Evolutionary conservation across 495 filamentous ascomycete genomes (phyloP).

Genomic region (Daldinia decipiens): DNA sequence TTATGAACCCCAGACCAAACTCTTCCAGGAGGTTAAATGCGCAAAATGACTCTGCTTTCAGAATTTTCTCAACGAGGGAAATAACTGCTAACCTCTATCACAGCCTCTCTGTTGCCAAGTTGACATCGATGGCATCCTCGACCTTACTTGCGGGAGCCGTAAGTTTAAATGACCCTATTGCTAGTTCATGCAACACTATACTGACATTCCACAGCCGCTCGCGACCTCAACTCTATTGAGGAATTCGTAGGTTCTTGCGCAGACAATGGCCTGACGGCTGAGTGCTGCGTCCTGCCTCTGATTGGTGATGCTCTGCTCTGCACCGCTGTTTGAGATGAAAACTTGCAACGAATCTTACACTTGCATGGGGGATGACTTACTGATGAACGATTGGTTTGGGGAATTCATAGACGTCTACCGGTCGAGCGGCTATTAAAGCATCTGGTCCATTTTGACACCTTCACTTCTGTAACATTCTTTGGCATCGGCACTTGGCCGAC

Average conservation of each 20-base stretch:
- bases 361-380: slow-evolving; percentile 16
- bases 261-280: slow-evolving; percentile 24
- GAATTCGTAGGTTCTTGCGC: slow-evolving; percentile 25
- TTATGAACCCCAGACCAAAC: too few relatives aligned
- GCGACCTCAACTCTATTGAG: slow-evolving; percentile 26
- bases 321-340: slow-evolving; percentile 17
- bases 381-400: slow-evolving; percentile 24
- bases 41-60: neutral
- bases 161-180: slow-evolving; percentile 12
- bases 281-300: slow-evolving; percentile 29
- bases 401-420: slow-evolving; percentile 23
- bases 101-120: slow-evolving; percentile 42
- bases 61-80: neutral
- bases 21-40: too few relatives aligned
- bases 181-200: neutral
- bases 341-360: neutral
- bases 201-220: slow-evolving; percentile 26
- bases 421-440: neutral
- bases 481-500: slow-evolving; percentile 24
- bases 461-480: slow-evolving; percentile 37
- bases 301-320: slow-evolving; percentile 31
- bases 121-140: slow-evolving; percentile 31
- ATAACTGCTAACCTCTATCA: slow-evolving; percentile 7
- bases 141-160: slow-evolving; percentile 36
- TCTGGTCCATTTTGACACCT: slow-evolving; percentile 10